phyloP scores from a whole-genome alignment of 2,329 filamentous ascomycete genomes.

The Scytalidium lignicola region DNA sequence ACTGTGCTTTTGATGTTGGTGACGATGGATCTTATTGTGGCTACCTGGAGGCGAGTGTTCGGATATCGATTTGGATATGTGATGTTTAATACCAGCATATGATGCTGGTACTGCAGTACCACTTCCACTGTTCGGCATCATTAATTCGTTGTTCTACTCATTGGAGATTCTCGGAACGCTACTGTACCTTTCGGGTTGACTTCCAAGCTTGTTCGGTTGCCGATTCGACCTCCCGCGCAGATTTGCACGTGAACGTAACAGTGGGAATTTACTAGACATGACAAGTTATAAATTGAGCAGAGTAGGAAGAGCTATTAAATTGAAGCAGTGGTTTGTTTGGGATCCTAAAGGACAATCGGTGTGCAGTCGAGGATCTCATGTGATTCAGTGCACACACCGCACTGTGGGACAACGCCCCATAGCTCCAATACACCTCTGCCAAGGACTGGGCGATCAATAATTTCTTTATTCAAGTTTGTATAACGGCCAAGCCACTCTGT shows the following conservation, averaged over 20 bases:
- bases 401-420: not conserved
- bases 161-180: not conserved
- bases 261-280: not conserved
- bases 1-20: constrained; percentile 31
- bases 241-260: not conserved
- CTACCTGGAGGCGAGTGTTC: constrained; percentile 13
- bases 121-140: constrained; percentile 31
- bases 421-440: too few relatives aligned
- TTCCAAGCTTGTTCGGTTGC: not conserved
- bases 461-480: too few relatives aligned
- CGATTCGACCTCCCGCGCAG: not conserved
- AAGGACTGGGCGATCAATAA: too few relatives aligned
- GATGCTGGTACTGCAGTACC: constrained; percentile 25
- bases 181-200: not conserved
- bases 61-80: constrained; percentile 45
- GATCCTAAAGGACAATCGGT: too few relatives aligned
- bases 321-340: too few relatives aligned
- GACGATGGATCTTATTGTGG: constrained; percentile 28
- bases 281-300: not conserved
- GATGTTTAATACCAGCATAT: constrained; percentile 40
- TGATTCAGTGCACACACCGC: not conserved
- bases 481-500: too few relatives aligned
- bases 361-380: not conserved
- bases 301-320: too few relatives aligned
- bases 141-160: not conserved